These are phyloP conservation scores for Tritrichomonas foetus DNA, from an alignment of 208 protist species.

Conservation along the genomic window DNA sequence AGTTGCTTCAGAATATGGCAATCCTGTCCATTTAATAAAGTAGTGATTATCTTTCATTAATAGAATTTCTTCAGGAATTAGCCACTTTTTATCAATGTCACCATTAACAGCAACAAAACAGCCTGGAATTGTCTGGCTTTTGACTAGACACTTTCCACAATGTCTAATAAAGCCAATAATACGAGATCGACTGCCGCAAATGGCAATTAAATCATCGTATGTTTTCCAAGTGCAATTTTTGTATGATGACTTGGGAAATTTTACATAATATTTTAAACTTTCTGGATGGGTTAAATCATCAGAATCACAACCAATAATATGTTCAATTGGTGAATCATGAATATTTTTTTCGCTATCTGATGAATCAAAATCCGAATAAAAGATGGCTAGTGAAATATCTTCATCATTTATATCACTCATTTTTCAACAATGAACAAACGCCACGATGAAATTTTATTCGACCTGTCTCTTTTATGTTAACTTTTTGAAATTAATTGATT, in stretches of 20 bases:
- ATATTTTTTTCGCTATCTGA: too few relatives aligned
- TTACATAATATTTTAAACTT: not conserved
- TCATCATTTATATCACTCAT: too few relatives aligned
- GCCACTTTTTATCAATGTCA: not conserved
- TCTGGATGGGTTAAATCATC: too few relatives aligned
- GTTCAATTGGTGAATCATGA: too few relatives aligned
- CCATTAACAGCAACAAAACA: not conserved
- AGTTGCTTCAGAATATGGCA: constrained; percentile 58
- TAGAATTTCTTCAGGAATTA: constrained; percentile 5
- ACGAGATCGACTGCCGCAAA: not conserved
- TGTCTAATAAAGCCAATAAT: not conserved
- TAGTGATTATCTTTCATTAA: constrained; percentile 44
- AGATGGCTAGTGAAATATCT: too few relatives aligned
- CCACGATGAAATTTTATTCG: too few relatives aligned
- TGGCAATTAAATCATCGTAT: not conserved
- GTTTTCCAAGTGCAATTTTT: not conserved
- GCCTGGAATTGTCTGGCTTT: not conserved
- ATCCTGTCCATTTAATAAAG: constrained; percentile 62
- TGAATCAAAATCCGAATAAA: too few relatives aligned
- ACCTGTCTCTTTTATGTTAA: too few relatives aligned
- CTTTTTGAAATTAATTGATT: too few relatives aligned
- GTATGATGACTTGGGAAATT: not conserved
- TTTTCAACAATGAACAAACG: too few relatives aligned
- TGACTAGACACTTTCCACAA: not conserved
- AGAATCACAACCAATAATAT: too few relatives aligned